A percentile compares a stretch with the other conserved stretches of the same genome.
Evolutionary conservation across 2,329 filamentous ascomycete species (phyloP).

Genomic region (Colletotrichum cordylinicola): DNA sequence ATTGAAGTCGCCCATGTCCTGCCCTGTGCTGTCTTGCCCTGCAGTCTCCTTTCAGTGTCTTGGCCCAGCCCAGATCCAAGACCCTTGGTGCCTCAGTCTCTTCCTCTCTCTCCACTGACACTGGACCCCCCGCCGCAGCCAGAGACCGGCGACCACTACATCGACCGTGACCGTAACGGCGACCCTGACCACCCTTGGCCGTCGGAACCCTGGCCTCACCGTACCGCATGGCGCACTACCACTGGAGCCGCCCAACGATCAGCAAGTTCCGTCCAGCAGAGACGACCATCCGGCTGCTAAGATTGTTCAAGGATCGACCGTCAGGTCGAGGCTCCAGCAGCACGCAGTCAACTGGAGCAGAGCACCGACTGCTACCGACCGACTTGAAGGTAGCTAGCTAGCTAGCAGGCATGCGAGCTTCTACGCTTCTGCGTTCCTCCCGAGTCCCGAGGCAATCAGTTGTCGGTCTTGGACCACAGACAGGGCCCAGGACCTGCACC

Average conservation of each 20-base stretch:
- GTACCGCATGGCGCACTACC: conserved; percentile 5
- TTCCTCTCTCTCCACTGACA: background rate
- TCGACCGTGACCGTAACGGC: background rate
- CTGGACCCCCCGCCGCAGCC: background rate
- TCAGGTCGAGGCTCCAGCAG: conserved; percentile 1
- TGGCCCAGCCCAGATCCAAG: conserved; percentile 9
- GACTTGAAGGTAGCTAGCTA: background rate
- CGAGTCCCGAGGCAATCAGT: conserved; percentile 15
- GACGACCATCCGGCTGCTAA: background rate
- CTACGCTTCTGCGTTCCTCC: background rate
- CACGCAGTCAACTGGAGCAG: conserved; percentile 7
- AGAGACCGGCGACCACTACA: background rate
- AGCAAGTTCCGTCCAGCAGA: background rate
- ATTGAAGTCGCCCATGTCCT: background rate
- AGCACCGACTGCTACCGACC: conserved; percentile 6
- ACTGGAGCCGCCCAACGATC: conserved; percentile 10
- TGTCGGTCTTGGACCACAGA: conserved; percentile 8
- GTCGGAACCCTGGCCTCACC: background rate
- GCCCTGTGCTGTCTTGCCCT: background rate
- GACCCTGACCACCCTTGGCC: background rate
- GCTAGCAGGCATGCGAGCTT: background rate
- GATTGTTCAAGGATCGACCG: conserved; percentile 16
- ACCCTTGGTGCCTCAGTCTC: conserved; percentile 15
- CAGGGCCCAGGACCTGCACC: conserved; percentile 7
- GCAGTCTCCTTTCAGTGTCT: background rate